These are phyloP conservation scores for Lenwebbia sp. DNA, from an alignment of 345 rosid genomes.

Conservation along the genomic window DNA sequence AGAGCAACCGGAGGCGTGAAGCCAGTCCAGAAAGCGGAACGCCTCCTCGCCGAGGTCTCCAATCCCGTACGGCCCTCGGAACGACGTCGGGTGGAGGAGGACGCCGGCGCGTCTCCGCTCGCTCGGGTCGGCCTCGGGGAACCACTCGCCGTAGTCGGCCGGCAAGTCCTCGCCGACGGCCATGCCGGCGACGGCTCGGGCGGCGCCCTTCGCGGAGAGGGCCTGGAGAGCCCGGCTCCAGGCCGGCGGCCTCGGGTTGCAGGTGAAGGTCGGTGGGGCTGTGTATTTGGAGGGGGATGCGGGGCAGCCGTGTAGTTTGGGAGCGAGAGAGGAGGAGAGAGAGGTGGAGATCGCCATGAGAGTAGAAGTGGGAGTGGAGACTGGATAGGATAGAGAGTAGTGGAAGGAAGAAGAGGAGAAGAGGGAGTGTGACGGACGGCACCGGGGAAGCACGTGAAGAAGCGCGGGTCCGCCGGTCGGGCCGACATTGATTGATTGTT, in stretches of 20 bases:
- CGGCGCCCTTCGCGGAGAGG: not conserved
- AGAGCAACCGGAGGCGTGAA: constrained; percentile 70
- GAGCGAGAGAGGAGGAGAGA: not conserved
- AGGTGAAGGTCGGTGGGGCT: not conserved
- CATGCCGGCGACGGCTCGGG: not conserved
- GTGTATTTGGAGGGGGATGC: not conserved
- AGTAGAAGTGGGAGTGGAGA: not conserved
- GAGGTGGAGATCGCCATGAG: not conserved
- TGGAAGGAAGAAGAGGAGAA: not conserved
- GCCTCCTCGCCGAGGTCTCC: constrained; percentile 85
- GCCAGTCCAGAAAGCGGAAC: constrained; percentile 83
- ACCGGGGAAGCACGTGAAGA: not conserved
- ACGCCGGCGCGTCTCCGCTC: constrained; percentile 66
- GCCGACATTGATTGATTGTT: too few species aligned
- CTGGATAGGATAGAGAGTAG: too few species aligned
- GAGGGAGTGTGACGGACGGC: not conserved
- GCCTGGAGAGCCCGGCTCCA: not conserved
- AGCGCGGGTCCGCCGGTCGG: not conserved
- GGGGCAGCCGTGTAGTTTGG: constrained; percentile 2
- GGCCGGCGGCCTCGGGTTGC: not conserved
- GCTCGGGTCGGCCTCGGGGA: constrained; percentile 33
- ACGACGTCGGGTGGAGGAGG: constrained; percentile 91
- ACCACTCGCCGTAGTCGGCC: constrained; percentile 40
- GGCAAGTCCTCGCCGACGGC: constrained; percentile 62
- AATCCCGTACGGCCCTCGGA: constrained; percentile 65